phyloP scores from a whole-genome alignment of 768 basidiomycete genomes.

The Hydnomerulius pinastri region DNA sequence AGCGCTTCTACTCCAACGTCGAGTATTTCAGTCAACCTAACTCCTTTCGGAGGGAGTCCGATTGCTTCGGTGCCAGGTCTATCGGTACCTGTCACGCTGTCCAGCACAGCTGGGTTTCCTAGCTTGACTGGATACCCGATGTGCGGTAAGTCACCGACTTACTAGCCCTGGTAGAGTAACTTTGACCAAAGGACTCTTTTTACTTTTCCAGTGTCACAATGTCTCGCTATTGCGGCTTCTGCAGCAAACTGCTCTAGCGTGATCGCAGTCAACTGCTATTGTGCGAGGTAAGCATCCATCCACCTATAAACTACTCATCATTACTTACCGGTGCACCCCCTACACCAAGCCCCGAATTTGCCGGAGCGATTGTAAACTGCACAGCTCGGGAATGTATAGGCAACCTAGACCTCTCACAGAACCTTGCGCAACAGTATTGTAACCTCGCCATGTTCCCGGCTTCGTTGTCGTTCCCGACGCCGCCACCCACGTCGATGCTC shows the following conservation, averaged over 20 bases:
- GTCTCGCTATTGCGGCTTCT: slow-evolving; percentile 41
- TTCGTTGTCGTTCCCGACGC: slow-evolving; percentile 38
- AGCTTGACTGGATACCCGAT: slow-evolving; percentile 38
- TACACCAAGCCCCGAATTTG: slow-evolving; percentile 35
- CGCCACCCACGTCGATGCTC: slow-evolving; percentile 9
- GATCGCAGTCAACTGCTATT: slow-evolving; percentile 52
- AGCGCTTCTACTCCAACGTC: not conserved
- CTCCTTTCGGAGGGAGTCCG: not conserved
- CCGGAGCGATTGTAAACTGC: slow-evolving; percentile 39
- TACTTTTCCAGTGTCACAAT: slow-evolving; percentile 42
- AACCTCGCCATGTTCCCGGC: slow-evolving; percentile 37
- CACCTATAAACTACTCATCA: not conserved
- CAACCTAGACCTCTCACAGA: slow-evolving; percentile 42
- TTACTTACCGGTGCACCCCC: not conserved
- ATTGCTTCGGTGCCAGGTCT: not conserved
- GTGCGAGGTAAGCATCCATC: slow-evolving; percentile 34
- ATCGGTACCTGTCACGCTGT: slow-evolving; percentile 26
- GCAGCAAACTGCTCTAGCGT: slow-evolving; percentile 45
- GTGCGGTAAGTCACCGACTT: slow-evolving; percentile 36
- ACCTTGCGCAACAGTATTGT: slow-evolving; percentile 51
- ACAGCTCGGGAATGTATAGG: slow-evolving; percentile 37
- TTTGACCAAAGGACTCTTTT: not conserved
- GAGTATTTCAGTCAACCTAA: not conserved
- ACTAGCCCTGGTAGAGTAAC: not conserved
- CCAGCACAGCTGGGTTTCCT: slow-evolving; percentile 40